Evolutionary conservation across 345 rosid species (phyloP).

Genomic region (Salix koriyanagi): DNA sequence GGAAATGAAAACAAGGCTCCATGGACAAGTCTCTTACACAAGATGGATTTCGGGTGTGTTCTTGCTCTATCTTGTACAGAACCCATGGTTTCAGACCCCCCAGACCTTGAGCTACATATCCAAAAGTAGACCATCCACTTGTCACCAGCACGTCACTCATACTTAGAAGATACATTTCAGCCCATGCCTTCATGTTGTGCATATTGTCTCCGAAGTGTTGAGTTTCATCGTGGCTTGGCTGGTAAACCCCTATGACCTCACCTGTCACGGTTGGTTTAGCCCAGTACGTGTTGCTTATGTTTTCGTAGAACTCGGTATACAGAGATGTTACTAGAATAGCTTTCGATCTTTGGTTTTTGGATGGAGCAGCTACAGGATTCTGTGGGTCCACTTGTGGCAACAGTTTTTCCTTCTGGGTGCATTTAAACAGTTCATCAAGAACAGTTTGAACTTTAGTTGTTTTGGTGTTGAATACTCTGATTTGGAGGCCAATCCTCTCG

Average conservation of each 20-base stretch:
- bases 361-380: not conserved
- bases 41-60: conserved; percentile 4
- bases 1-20: conserved; percentile 26
- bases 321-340: conserved; percentile 21
- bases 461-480: conserved; percentile 11
- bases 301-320: not conserved
- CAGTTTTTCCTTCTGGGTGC: conserved; percentile 13
- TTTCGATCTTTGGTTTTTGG: conserved; percentile 4
- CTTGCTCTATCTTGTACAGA: not conserved
- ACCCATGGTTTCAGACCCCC: conserved; percentile 20
- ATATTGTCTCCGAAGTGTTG: conserved; percentile 10
- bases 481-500: conserved; percentile 21
- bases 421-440: conserved; percentile 10
- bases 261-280: conserved; percentile 3
- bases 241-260: conserved; percentile 16
- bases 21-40: conserved; percentile 12
- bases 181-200: conserved; percentile 27
- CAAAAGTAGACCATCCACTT: conserved; percentile 23
- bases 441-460: not conserved
- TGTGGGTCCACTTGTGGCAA: conserved; percentile 4
- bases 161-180: conserved; percentile 29
- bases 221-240: conserved; percentile 20
- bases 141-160: conserved; percentile 23
- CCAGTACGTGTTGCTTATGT: conserved; percentile 9
- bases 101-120: conserved; percentile 25